phyloP scores from a whole-genome alignment of 139 green algal genomes.

The Asterochloris sp. region DNA sequence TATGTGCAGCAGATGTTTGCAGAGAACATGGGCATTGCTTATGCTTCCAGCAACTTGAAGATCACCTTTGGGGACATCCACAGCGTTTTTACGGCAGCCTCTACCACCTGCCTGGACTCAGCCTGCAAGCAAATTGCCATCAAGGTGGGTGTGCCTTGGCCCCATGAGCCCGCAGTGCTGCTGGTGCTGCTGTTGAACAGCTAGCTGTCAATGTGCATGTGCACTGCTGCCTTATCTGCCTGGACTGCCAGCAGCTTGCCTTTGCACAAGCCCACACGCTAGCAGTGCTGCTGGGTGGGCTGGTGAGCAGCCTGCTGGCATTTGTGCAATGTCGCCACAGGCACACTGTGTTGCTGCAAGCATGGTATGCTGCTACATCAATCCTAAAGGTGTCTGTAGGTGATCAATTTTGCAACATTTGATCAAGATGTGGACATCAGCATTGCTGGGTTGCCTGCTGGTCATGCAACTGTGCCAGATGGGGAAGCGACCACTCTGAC shows the following conservation, averaged over 20 bases:
- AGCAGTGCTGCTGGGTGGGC: neutral
- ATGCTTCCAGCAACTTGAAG: conserved; percentile 8
- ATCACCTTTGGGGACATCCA: conserved; percentile 1
- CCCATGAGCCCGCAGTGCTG: conserved; percentile 24
- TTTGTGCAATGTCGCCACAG: neutral
- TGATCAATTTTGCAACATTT: conserved; percentile 18
- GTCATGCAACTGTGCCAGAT: neutral
- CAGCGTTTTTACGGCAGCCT: conserved; percentile 17
- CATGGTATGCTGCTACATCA: neutral
- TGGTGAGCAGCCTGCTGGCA: neutral
- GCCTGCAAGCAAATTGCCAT: conserved; percentile 32
- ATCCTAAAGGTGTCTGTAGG: neutral
- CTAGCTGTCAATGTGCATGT: conserved; percentile 14
- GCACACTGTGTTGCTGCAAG: neutral
- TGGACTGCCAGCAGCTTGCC: neutral
- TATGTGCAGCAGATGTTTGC: conserved; percentile 55
- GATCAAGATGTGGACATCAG: conserved; percentile 7
- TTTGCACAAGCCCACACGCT: neutral
- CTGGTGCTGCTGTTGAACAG: conserved; percentile 5
- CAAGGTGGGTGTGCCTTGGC: conserved; percentile 33
- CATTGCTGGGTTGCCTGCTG: neutral
- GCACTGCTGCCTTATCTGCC: neutral
- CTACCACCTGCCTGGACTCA: conserved; percentile 40
- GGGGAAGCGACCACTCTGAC: conserved; percentile 16
- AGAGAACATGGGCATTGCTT: conserved; percentile 26